phyloP scores from a whole-genome alignment of 345 rosid species.

The Geranium rotundifolium region DNA sequence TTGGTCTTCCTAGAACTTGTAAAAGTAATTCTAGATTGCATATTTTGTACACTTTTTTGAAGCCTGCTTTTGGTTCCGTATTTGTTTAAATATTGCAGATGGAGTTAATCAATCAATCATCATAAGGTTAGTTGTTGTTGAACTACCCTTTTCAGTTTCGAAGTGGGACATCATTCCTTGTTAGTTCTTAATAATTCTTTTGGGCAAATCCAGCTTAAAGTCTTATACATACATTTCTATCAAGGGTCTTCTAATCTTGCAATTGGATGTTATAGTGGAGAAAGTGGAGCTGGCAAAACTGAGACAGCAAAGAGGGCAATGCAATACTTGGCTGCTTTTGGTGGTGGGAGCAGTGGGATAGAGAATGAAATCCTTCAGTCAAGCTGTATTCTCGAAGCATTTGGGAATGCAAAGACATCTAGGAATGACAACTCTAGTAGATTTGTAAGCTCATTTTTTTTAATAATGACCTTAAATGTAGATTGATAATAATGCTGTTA shows the following conservation, averaged over 20 bases:
- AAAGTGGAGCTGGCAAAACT: slow-evolving; percentile 97
- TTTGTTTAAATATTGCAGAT: slow-evolving; percentile 36
- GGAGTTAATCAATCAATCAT: slow-evolving; percentile 80
- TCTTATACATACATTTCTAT: background rate
- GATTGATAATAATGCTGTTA: no score
- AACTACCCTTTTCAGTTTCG: no score
- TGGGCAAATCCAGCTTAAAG: no score
- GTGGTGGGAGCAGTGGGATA: slow-evolving; percentile 69
- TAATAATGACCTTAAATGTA: background rate
- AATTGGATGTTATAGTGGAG: slow-evolving; percentile 52
- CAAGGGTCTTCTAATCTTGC: slow-evolving; percentile 1
- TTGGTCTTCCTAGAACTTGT: slow-evolving; percentile 6
- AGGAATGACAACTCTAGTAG: slow-evolving; percentile 87
- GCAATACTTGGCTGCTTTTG: slow-evolving; percentile 84
- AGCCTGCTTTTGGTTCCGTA: background rate
- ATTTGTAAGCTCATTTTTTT: slow-evolving; percentile 46
- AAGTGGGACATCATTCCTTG: no score
- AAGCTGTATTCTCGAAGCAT: slow-evolving; percentile 80
- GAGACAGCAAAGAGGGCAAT: slow-evolving; percentile 90
- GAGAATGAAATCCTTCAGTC: slow-evolving; percentile 59
- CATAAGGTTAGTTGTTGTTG: slow-evolving; percentile 51
- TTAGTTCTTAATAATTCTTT: background rate
- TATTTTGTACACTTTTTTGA: no score
- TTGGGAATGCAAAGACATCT: slow-evolving; percentile 94
- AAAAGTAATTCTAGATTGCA: background rate